Conservation (phyloP, 306 rosid species). For the Cicer arietinum region DNA sequence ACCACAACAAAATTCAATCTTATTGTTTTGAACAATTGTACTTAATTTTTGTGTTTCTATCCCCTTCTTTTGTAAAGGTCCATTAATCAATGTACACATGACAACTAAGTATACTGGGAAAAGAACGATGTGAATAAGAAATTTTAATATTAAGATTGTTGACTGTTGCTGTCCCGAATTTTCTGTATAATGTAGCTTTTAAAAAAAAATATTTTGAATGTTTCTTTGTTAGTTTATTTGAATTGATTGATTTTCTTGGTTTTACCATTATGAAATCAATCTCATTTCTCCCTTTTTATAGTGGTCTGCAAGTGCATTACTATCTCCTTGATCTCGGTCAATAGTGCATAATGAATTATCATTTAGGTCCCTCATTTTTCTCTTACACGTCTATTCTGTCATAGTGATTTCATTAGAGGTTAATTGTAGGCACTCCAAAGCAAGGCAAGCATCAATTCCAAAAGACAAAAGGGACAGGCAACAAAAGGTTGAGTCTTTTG, state of each 20-base stretch:
- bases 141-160: background rate
- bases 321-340: slow-evolving; percentile 1
- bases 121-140: background rate
- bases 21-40: background rate
- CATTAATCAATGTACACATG: slow-evolving; percentile 15
- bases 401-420: slow-evolving; percentile 40
- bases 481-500: slow-evolving; percentile 68
- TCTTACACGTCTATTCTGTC: slow-evolving; percentile 14
- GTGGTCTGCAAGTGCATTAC: slow-evolving; percentile 26
- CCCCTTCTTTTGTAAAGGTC: background rate
- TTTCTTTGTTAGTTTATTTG: background rate
- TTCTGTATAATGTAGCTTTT: background rate
- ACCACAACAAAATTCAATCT: background rate
- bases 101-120: background rate
- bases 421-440: slow-evolving; percentile 84
- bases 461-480: slow-evolving; percentile 95
- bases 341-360: slow-evolving; percentile 16
- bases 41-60: slow-evolving; percentile 1
- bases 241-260: slow-evolving; percentile 23
- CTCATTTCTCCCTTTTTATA: background rate
- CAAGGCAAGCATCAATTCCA: slow-evolving; percentile 81
- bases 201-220: background rate
- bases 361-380: slow-evolving; percentile 13
- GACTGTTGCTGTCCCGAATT: background rate
- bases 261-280: slow-evolving; percentile 29